phyloP scores from a whole-genome alignment of 2,329 filamentous ascomycete species.

The Thermothelomyces thermophilus region DNA sequence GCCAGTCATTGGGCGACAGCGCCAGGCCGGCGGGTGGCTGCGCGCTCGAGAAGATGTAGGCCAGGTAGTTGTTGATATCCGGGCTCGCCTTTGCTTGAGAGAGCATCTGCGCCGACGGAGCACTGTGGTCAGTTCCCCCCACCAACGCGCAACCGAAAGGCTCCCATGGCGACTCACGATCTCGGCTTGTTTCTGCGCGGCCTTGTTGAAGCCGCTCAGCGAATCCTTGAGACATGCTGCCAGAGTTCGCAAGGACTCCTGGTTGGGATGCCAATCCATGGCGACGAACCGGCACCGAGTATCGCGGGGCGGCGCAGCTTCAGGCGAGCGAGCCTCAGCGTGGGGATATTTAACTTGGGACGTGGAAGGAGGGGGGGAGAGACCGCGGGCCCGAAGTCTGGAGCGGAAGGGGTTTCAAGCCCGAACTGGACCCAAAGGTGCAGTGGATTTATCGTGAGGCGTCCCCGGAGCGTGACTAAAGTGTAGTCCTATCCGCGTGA shows the following conservation, averaged over 20 bases:
- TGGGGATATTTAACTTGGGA: neutral
- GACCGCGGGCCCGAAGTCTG: neutral
- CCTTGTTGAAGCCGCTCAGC: constrained; percentile 73
- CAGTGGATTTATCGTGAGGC: neutral
- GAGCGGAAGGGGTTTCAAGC: neutral
- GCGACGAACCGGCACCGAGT: constrained; percentile 12
- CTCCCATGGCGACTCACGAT: constrained; percentile 50
- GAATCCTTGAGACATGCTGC: constrained; percentile 87
- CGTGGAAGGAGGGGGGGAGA: no score
- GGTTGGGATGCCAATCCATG: constrained; percentile 81
- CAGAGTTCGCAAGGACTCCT: constrained; percentile 83
- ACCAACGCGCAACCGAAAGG: neutral
- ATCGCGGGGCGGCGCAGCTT: constrained; percentile 12
- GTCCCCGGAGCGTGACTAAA: neutral
- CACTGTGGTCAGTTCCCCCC: constrained; percentile 10
- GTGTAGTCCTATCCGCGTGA: neutral
- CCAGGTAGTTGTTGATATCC: constrained; percentile 95
- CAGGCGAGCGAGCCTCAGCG: neutral
- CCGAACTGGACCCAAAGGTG: neutral
- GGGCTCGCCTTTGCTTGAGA: constrained; percentile 79
- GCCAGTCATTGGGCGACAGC: constrained; percentile 56
- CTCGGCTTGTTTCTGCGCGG: constrained; percentile 83
- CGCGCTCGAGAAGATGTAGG: constrained; percentile 75
- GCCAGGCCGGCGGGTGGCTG: constrained; percentile 55
- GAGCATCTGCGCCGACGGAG: constrained; percentile 63